Conservation (phyloP, 1,139 yeast species). For the Zygosaccharomyces pseudobailii region DNA sequence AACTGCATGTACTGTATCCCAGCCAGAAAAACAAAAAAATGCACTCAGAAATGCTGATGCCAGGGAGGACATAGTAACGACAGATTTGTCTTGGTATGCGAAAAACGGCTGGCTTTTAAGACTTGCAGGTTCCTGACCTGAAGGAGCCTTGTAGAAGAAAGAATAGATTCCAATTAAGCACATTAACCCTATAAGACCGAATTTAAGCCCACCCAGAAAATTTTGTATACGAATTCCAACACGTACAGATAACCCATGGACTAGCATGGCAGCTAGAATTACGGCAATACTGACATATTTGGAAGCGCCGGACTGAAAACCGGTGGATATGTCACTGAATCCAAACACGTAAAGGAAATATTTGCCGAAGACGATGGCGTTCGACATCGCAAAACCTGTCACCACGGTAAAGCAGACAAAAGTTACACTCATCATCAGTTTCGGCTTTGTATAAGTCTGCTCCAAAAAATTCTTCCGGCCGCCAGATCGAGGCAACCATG, state of each 20-base stretch:
- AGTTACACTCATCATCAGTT: constrained; percentile 54
- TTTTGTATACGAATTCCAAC: constrained; percentile 55
- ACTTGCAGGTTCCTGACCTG: constrained; percentile 3
- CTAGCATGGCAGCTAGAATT: constrained; percentile 40
- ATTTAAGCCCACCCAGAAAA: constrained; percentile 50
- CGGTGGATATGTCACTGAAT: constrained; percentile 36
- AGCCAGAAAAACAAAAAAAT: constrained; percentile 57
- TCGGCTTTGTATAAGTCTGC: constrained; percentile 56
- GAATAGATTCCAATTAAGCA: constrained; percentile 49
- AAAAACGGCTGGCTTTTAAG: constrained; percentile 14
- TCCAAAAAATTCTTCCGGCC: constrained; percentile 71
- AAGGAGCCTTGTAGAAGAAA: constrained; percentile 36
- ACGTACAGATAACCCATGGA: constrained; percentile 52
- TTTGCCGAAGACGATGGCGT: constrained; percentile 68
- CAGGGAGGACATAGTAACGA: constrained; percentile 43
- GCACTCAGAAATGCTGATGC: constrained; percentile 57
- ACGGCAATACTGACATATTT: constrained; percentile 45
- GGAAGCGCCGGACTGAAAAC: constrained; percentile 25
- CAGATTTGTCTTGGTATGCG: constrained; percentile 26
- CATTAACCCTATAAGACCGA: constrained; percentile 46
- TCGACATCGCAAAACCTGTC: constrained; percentile 62
- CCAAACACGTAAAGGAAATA: constrained; percentile 52
- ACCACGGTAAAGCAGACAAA: constrained; percentile 52
- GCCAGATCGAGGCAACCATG: constrained; percentile 66
- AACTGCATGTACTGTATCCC: constrained; percentile 61